A percentile compares a stretch with the other conserved stretches of the same genome.
phyloP scores from a whole-genome alignment of 495 filamentous ascomycete genomes.

The Filosporella fistucella region DNA sequence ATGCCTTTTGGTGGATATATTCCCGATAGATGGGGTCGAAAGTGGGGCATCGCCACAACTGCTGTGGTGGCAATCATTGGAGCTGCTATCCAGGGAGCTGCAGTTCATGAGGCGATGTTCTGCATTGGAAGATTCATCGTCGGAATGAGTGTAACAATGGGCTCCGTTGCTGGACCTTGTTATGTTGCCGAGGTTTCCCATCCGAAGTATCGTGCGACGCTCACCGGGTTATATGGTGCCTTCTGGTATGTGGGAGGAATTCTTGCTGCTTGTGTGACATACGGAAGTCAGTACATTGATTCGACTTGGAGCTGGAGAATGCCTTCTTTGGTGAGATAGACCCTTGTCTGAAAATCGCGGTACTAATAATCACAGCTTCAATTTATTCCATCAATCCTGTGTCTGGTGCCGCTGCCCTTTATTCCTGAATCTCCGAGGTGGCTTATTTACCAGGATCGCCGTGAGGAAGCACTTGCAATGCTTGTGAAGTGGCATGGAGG shows the following conservation, averaged over 20 bases:
- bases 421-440: conserved; percentile 56
- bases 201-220: conserved; percentile 33
- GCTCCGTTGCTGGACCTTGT: conserved; percentile 10
- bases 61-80: conserved; percentile 36
- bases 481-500: conserved; percentile 44
- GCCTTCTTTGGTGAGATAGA: no score
- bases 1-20: conserved; percentile 5
- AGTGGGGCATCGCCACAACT: conserved; percentile 37
- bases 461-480: conserved; percentile 40
- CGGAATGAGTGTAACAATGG: conserved; percentile 22
- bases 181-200: conserved; percentile 38
- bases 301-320: conserved; percentile 7
- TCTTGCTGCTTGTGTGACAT: conserved; percentile 31
- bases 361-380: no score
- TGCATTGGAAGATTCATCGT: conserved; percentile 32
- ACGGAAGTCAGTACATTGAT: conserved; percentile 6
- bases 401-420: conserved; percentile 14
- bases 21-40: conserved; percentile 28
- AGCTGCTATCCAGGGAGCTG: conserved; percentile 38
- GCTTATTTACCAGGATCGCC: conserved; percentile 46
- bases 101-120: conserved; percentile 41
- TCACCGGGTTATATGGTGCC: conserved; percentile 34
- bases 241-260: conserved; percentile 40
- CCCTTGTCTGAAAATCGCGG: no score
- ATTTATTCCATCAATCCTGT: neutral